phyloP scores from a whole-genome alignment of 2,329 filamentous ascomycete species.

The Neobulgaria alba region DNA sequence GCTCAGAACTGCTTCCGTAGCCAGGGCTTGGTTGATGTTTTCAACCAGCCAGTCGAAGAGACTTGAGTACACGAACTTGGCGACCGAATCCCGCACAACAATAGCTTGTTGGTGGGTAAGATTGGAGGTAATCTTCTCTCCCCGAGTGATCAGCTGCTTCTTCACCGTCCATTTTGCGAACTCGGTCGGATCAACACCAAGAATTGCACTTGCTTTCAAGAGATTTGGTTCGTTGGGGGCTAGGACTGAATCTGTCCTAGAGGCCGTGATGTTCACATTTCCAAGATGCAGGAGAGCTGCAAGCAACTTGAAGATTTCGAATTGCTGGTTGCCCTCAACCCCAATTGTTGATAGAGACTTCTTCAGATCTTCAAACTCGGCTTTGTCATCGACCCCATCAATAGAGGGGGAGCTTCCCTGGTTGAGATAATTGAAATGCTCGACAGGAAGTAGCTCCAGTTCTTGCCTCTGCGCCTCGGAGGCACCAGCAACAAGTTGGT shows the following conservation, averaged over 20 bases:
- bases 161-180: conserved; percentile 99
- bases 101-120: conserved; percentile 86
- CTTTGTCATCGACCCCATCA: conserved; percentile 90
- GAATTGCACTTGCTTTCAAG: conserved; percentile 69
- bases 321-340: conserved; percentile 64
- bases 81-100: conserved; percentile 93
- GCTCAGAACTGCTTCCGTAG: conserved; percentile 76
- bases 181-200: conserved; percentile 77
- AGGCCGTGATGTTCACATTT: conserved; percentile 91
- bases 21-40: conserved; percentile 83
- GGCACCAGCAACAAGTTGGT: conserved; percentile 91
- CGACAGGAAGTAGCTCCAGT: conserved; percentile 68
- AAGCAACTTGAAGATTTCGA: conserved; percentile 80
- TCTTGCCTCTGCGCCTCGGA: conserved; percentile 74
- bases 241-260: conserved; percentile 79
- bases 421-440: conserved; percentile 93
- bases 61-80: conserved; percentile 98
- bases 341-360: conserved; percentile 83
- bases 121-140: conserved; percentile 96
- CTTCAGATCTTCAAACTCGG: conserved; percentile 83
- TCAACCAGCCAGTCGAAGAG: conserved; percentile 99
- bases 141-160: conserved; percentile 93
- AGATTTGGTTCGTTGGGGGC: conserved; percentile 74
- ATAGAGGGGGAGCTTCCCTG: conserved; percentile 88
- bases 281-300: conserved; percentile 89